These are phyloP conservation scores for Corinectria fuckeliana DNA, from an alignment of 2,329 filamentous ascomycete species.

Conservation along the genomic window DNA sequence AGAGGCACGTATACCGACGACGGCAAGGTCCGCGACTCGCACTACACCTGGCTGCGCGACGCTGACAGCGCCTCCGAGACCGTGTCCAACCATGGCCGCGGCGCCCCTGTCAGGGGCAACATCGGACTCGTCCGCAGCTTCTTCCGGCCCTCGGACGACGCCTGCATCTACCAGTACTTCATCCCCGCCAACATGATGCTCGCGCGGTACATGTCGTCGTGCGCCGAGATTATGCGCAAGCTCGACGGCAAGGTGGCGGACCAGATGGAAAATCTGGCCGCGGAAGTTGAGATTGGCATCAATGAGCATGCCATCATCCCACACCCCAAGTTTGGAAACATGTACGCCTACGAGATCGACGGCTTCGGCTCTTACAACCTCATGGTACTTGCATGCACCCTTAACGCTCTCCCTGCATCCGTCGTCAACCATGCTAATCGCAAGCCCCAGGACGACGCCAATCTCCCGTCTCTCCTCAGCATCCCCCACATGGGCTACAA, in stretches of 20 bases:
- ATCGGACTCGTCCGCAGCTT: conserved; percentile 86
- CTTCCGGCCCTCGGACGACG: conserved; percentile 90
- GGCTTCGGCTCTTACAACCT: conserved; percentile 67
- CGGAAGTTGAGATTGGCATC: conserved; percentile 67
- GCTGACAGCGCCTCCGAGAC: conserved; percentile 83
- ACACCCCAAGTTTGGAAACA: conserved; percentile 66
- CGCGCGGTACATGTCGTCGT: conserved; percentile 63
- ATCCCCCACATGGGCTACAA: conserved; percentile 65
- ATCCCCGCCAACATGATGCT: conserved; percentile 93
- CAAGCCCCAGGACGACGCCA: conserved; percentile 61
- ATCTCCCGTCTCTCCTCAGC: conserved; percentile 67
- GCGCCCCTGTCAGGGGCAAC: conserved; percentile 79
- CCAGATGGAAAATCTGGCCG: conserved; percentile 65
- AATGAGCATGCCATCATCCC: conserved; percentile 71
- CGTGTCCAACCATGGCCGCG: conserved; percentile 75
- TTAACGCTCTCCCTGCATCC: neutral
- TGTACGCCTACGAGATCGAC: conserved; percentile 75
- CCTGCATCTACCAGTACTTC: conserved; percentile 83
- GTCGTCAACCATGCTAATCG: conserved; percentile 7
- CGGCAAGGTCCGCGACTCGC: conserved; percentile 61
- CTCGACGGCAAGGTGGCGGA: conserved; percentile 58
- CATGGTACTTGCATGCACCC: conserved; percentile 51
- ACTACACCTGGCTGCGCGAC: conserved; percentile 78
- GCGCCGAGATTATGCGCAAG: conserved; percentile 53
- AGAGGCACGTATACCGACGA: conserved; percentile 73